Evolutionary conservation across 805 yeast species (phyloP), one percentile per base, ranked within the genome.

Genomic region (Komagataella pseudopastoris): DNA sequence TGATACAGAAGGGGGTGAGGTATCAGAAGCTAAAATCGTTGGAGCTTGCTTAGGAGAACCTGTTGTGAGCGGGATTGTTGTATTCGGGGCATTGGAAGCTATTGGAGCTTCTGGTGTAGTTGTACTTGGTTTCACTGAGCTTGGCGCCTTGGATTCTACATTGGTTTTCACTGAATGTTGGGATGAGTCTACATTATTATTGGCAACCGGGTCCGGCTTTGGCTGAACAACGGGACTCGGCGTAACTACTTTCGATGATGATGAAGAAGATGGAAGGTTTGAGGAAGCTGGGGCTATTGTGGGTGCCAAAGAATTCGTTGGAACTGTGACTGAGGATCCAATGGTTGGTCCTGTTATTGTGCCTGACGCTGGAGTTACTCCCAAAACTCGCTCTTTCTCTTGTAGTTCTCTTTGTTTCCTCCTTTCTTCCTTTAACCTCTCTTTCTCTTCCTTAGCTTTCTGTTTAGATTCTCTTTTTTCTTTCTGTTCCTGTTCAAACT

Each of bases 401-500:
- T 51, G 18, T n/a, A 17, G n/a, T 44, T 50, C 51, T 17, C 45
- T 46, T 20, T 20, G 23, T 6, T 23, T 7, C 17, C 49, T 51
- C 48, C 55, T 55, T 46, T 50, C 46, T 23, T 49, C 47, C 51
- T 58, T 36, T 50, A 55, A 46, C 55, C 51, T 50, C 50, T 50
- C 49, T 48, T 51, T 18, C 16, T 50, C 54, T 49, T 45, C 52
- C 23, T 58, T 55, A 55, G 52, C 51, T 54, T 47, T 48, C 51
- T 55, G 45, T 58, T 52, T 47, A 46, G 54, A 56, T 48, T 64
- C 62, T 49, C 59, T 57, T 54, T 56, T 56, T 58, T 60, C 55
- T 66, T 70, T 53, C 64, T 66, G 43, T 45, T 66, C 69, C 46
- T 59, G 66, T 20, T 56, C 58, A 52, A 69, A 51, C 39, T 70